phyloP scores from a whole-genome alignment of 176 grass and related monocot genomes.

The Stipa capillata region DNA sequence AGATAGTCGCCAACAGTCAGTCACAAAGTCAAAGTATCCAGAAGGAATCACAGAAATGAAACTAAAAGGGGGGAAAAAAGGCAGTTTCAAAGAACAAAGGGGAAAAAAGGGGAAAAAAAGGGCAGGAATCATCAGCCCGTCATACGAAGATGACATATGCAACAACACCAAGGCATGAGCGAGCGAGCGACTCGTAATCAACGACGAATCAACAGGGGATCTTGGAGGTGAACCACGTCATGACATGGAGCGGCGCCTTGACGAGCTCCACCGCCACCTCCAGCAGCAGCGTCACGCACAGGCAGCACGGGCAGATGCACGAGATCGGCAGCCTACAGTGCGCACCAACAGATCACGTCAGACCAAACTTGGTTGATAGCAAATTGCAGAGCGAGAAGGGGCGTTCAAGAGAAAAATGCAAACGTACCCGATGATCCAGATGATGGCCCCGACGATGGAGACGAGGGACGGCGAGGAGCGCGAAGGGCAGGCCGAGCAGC shows the following conservation, averaged over 20 bases:
- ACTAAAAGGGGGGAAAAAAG: background rate
- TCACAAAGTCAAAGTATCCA: no score
- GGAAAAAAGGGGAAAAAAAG: no score
- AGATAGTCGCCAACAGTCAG: background rate
- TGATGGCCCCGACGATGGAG: slow-evolving; percentile 47
- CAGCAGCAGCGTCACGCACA: slow-evolving; percentile 66
- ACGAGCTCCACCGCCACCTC: slow-evolving; percentile 65
- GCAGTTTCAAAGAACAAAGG: no score
- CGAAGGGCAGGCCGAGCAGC: slow-evolving; percentile 57
- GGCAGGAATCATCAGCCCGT: background rate
- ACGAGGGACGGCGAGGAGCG: slow-evolving; percentile 58
- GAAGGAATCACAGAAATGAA: background rate
- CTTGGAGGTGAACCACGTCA: slow-evolving; percentile 72
- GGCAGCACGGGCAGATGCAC: slow-evolving; percentile 72
- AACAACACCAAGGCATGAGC: no score
- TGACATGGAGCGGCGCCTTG: slow-evolving; percentile 69
- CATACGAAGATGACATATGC: background rate
- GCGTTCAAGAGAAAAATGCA: background rate
- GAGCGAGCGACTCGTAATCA: background rate
- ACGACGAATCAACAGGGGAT: slow-evolving; percentile 59
- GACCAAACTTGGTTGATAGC: background rate
- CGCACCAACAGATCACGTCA: background rate
- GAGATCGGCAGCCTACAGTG: slow-evolving; percentile 47
- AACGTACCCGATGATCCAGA: slow-evolving; percentile 62
- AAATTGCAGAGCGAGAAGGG: background rate